These are phyloP conservation scores for Populus hybrid DNA, from an alignment of 441 rosid genomes.

Conservation along the genomic window DNA sequence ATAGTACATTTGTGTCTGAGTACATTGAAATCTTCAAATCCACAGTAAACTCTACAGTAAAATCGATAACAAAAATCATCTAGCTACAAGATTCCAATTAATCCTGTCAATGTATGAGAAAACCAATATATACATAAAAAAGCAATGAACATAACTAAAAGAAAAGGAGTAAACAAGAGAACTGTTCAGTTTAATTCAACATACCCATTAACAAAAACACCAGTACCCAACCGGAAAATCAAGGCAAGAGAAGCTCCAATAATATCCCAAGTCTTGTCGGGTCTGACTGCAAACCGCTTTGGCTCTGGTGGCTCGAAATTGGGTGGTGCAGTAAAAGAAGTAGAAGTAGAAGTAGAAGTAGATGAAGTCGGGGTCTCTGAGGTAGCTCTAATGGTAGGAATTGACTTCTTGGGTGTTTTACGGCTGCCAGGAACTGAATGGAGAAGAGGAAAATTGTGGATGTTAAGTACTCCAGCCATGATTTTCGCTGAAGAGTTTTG, in stretches of 20 bases:
- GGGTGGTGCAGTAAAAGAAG: slow-evolving; percentile 59
- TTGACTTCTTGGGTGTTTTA: slow-evolving; percentile 21
- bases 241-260: slow-evolving; percentile 69
- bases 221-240: slow-evolving; percentile 75
- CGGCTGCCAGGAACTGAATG: slow-evolving; percentile 26
- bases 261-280: slow-evolving; percentile 55
- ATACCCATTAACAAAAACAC: slow-evolving; percentile 81
- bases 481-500: slow-evolving; percentile 5
- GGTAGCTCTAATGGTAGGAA: slow-evolving; percentile 49
- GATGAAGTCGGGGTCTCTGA: slow-evolving; percentile 33
- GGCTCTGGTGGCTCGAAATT: slow-evolving; percentile 81
- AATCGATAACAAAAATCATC: background rate
- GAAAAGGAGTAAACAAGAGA: background rate
- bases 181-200: background rate
- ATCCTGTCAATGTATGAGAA: background rate
- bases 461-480: slow-evolving; percentile 60
- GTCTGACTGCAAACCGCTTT: slow-evolving; percentile 55
- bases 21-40: background rate
- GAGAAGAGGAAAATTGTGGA: slow-evolving; percentile 38
- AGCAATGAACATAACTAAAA: background rate
- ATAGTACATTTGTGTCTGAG: background rate
- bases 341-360: slow-evolving; percentile 28
- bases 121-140: background rate
- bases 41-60: background rate
- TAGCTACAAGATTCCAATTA: background rate